Evolutionary conservation across 257 asterid genomes (phyloP), one percentile per base, ranked within the genome.

Genomic region (Agastache rugosa): DNA sequence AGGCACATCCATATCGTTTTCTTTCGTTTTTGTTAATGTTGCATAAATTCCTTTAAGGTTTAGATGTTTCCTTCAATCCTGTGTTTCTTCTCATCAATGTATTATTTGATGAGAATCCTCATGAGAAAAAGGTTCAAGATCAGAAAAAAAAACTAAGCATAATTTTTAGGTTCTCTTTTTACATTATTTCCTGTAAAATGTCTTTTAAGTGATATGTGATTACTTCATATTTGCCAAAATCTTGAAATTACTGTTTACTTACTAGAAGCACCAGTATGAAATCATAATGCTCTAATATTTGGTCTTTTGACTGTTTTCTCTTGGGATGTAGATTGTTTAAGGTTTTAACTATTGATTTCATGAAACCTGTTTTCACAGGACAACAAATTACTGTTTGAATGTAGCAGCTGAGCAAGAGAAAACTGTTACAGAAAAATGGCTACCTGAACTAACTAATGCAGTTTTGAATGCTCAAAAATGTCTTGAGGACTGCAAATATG

Each of bases 351-450:
- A 66, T 45, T 35, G 72, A 70, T 42, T 69, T 37, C 39, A 23
- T 79, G 31, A 62, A 58, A 35, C 67, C 55, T 67, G 15, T 75
- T 61, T 80, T 82, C 10, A 78, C 92, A 95, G 99, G 96, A 91
- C 96, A 50, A 92, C 99, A 66, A 88, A 83, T 79, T 92, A 87
- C 83, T 95, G 96, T 62, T 85, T 95, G 83, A 87, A 83, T 76
- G 82, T 92, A 76, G 97, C 99, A 23, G 84, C 90, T 60, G 98
- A 95, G 80, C 99, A 92, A 83, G 97, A 95, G 76, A 91, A 89
- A 83, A 85, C 90, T 72, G 87, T 88, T 53, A 77, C 82, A 3
- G 97, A 92, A 82, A 86, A 92, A 73, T 95, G 99, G 98, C 53
- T 92, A 63, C 95, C 96, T 61, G 98, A 92, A 76, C 83, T 95